Percentiles rank a stretch among this genome's conserved stretches.
These are phyloP conservation scores for Arthrinium puccinioides DNA, from an alignment of 2,329 filamentous ascomycete genomes.

Conservation along the genomic window DNA sequence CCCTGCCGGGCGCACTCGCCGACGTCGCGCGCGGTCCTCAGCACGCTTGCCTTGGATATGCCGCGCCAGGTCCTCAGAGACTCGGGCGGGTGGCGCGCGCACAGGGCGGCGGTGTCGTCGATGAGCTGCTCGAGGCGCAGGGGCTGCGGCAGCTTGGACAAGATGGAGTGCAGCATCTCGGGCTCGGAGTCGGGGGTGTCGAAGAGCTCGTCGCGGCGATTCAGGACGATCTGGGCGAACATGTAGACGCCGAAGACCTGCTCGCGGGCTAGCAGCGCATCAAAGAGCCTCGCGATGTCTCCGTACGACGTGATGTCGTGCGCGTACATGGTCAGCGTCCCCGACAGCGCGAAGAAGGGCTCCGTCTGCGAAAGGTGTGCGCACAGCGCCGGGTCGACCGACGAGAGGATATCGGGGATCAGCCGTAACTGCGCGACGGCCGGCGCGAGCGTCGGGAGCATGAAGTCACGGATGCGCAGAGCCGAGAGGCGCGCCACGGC, in stretches of 20 bases:
- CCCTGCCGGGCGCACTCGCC: slow-evolving; percentile 45
- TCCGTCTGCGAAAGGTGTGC: slow-evolving; percentile 69
- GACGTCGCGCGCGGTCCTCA: slow-evolving; percentile 69
- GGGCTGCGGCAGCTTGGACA: slow-evolving; percentile 78
- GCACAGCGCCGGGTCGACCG: slow-evolving; percentile 64
- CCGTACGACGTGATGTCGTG: slow-evolving; percentile 89
- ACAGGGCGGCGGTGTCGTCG: slow-evolving; percentile 54
- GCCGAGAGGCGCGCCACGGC: slow-evolving; percentile 77
- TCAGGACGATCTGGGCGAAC: slow-evolving; percentile 81
- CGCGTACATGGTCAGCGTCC: slow-evolving; percentile 90
- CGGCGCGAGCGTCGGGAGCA: slow-evolving; percentile 81
- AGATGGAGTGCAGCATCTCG: slow-evolving; percentile 83
- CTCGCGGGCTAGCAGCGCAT: slow-evolving; percentile 80
- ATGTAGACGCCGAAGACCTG: slow-evolving; percentile 88
- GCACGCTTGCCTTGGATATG: slow-evolving; percentile 69
- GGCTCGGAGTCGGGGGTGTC: slow-evolving; percentile 76
- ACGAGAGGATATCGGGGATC: slow-evolving; percentile 72
- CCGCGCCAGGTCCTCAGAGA: slow-evolving; percentile 61
- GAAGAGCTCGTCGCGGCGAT: slow-evolving; percentile 76
- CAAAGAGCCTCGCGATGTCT: slow-evolving; percentile 85
- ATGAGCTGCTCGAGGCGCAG: slow-evolving; percentile 78
- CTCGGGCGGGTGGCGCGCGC: slow-evolving; percentile 62
- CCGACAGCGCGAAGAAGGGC: slow-evolving; percentile 90
- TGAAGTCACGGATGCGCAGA: slow-evolving; percentile 91
- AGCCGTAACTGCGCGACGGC: slow-evolving; percentile 80